Conservation (phyloP, 192 early-diverging fungal genomes). For the Borealophlyctis nickersoniae region DNA sequence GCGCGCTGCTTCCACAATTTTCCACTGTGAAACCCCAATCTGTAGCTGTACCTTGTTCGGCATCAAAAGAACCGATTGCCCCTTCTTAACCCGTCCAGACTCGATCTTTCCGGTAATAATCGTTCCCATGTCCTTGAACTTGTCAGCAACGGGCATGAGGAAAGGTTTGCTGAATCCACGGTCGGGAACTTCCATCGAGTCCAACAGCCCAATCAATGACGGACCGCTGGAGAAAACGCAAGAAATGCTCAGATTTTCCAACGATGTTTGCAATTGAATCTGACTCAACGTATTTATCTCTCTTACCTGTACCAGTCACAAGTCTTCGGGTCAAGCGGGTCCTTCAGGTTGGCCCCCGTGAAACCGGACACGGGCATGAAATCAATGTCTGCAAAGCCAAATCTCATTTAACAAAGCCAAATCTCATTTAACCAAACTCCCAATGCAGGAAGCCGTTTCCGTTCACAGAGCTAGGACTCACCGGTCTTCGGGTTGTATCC, state of each 20-base stretch:
- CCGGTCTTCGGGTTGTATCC: constrained; percentile 87
- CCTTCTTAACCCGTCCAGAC: constrained; percentile 85
- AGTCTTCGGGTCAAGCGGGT: constrained; percentile 53
- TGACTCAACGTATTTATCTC: no score
- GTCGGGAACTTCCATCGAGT: constrained; percentile 76
- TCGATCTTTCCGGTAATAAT: constrained; percentile 96
- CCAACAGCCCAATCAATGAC: constrained; percentile 83
- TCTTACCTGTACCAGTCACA: constrained; percentile 36
- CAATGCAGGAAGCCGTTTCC: background rate
- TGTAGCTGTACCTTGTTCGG: constrained; percentile 73
- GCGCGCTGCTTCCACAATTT: constrained; percentile 5
- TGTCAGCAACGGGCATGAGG: constrained; percentile 92
- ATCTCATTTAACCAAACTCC: background rate
- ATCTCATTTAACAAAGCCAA: no score
- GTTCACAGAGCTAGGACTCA: constrained; percentile 14
- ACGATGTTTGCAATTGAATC: no score
- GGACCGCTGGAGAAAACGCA: constrained; percentile 59
- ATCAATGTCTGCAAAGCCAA: constrained; percentile 69
- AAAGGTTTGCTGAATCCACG: constrained; percentile 86
- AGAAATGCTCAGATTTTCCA: background rate
- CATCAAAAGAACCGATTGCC: constrained; percentile 85
- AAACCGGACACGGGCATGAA: constrained; percentile 94
- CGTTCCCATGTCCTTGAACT: constrained; percentile 98
- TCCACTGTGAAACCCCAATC: constrained; percentile 8
- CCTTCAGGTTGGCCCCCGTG: constrained; percentile 96